Conservation (phyloP, 352 stramenopile genomes). For the Salisapilia sapeloensis region DNA sequence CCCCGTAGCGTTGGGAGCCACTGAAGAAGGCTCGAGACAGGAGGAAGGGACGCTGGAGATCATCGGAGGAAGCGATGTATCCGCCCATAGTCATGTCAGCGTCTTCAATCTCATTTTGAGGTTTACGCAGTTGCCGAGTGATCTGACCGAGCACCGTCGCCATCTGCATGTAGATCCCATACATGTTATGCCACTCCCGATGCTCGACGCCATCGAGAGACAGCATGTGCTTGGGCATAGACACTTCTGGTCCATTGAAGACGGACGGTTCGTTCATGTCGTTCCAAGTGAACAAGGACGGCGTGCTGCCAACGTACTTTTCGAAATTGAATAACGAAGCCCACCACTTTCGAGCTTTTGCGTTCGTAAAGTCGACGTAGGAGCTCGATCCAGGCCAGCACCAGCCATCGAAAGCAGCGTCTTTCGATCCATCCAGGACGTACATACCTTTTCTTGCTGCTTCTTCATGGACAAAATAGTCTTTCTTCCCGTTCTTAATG, state of each 20-base stretch:
- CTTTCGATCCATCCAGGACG: constrained; percentile 92
- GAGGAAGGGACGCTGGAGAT: constrained; percentile 91
- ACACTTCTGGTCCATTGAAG: constrained; percentile 99
- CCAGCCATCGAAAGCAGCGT: constrained; percentile 98
- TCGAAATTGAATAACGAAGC: constrained; percentile 90
- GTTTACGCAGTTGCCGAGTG: constrained; percentile 38
- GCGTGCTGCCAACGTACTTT: constrained; percentile 87
- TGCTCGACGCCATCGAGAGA: constrained; percentile 92
- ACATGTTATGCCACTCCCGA: constrained; percentile 99
- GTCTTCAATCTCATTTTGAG: constrained; percentile 8
- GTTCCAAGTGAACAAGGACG: constrained; percentile 97
- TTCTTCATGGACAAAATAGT: constrained; percentile 86
- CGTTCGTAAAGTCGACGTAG: constrained; percentile 96
- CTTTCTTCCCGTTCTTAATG: constrained; percentile 83
- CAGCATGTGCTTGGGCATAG: constrained; percentile 90
- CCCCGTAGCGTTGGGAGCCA: constrained; percentile 92
- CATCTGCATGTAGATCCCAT: constrained; percentile 96
- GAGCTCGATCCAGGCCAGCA: constrained; percentile 98
- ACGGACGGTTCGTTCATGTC: constrained; percentile 99
- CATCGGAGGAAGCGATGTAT: constrained; percentile 24
- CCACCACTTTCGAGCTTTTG: constrained; percentile 92
- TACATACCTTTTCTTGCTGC: constrained; percentile 84
- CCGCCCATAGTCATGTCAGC: constrained; percentile 9
- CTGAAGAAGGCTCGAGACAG: constrained; percentile 96
- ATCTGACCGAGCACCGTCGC: constrained; percentile 90